phyloP scores from a whole-genome alignment of 2,329 filamentous ascomycete genomes.

The Fusarium tanahbumbuense region DNA sequence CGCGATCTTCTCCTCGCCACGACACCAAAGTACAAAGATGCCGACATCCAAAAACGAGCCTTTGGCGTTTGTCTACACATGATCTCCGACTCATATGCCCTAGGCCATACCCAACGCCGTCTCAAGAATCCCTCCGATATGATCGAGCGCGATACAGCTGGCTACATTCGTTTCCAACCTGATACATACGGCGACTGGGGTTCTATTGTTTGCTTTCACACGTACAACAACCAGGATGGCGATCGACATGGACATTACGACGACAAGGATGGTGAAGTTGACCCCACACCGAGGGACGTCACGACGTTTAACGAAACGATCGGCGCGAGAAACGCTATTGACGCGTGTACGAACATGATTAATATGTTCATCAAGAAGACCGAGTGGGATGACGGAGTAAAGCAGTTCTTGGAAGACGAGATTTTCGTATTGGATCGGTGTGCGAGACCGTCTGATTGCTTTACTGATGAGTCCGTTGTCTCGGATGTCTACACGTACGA shows the following conservation, averaged over 20 bases:
- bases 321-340: slow-evolving; percentile 21
- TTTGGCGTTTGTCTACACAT: slow-evolving; percentile 30
- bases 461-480: slow-evolving; percentile 22
- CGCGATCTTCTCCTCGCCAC: slow-evolving; percentile 28
- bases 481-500: slow-evolving; percentile 2
- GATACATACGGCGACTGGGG: slow-evolving; percentile 26
- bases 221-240: slow-evolving; percentile 19
- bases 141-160: slow-evolving; percentile 13
- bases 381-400: slow-evolving; percentile 14
- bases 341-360: slow-evolving; percentile 8
- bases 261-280: slow-evolving; percentile 9
- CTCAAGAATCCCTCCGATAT: slow-evolving; percentile 19
- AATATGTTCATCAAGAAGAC: slow-evolving; percentile 20
- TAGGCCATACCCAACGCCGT: slow-evolving; percentile 23
- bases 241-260: slow-evolving; percentile 28
- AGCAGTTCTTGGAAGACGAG: slow-evolving; percentile 18
- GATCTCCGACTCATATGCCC: slow-evolving; percentile 34
- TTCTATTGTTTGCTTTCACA: slow-evolving; percentile 23
- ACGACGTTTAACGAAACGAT: slow-evolving; percentile 24
- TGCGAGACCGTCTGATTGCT: slow-evolving; percentile 18
- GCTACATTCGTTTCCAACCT: slow-evolving; percentile 23
- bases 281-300: slow-evolving; percentile 14
- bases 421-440: slow-evolving; percentile 15
- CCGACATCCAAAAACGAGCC: slow-evolving; percentile 16
- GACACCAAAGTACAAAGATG: slow-evolving; percentile 21